A percentile compares a stretch with the other conserved stretches of the same genome.
These are phyloP conservation scores for Microcyclosporella mali DNA, from an alignment of 2,329 filamentous ascomycete genomes.

Conservation along the genomic window DNA sequence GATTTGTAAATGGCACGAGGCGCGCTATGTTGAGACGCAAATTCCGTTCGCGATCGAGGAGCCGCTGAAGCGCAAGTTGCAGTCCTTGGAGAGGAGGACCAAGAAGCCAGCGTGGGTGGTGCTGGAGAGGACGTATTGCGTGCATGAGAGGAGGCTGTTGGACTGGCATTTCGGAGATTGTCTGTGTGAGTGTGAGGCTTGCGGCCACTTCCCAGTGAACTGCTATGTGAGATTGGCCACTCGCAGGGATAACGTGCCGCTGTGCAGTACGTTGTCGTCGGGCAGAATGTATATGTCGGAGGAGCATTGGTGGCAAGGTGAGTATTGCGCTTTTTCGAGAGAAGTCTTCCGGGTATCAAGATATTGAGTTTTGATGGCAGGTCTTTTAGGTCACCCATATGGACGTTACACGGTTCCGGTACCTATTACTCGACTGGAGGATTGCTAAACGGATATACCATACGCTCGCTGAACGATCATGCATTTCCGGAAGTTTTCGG, in stretches of 20 bases:
- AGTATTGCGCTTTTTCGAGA: too few species aligned
- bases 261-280: not conserved
- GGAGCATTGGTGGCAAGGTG: not conserved
- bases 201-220: slow-evolving; percentile 16
- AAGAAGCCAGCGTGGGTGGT: slow-evolving; percentile 13
- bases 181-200: slow-evolving; percentile 17
- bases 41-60: slow-evolving; percentile 14
- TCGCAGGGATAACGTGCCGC: not conserved
- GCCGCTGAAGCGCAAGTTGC: slow-evolving; percentile 11
- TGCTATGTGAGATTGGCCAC: slow-evolving; percentile 16
- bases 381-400: too few species aligned
- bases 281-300: not conserved
- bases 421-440: too few species aligned
- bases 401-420: too few species aligned
- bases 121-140: slow-evolving; percentile 17
- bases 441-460: too few species aligned
- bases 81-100: slow-evolving; percentile 6
- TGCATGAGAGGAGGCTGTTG: slow-evolving; percentile 14
- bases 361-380: too few species aligned
- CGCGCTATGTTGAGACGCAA: slow-evolving; percentile 17
- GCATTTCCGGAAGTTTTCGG: too few species aligned
- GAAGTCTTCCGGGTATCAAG: too few species aligned
- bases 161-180: slow-evolving; percentile 10
- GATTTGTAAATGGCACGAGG: slow-evolving; percentile 20
- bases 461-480: too few species aligned